phyloP scores from a whole-genome alignment of 176 grass and related monocot genomes.

The Dendrocalamus sinicus region DNA sequence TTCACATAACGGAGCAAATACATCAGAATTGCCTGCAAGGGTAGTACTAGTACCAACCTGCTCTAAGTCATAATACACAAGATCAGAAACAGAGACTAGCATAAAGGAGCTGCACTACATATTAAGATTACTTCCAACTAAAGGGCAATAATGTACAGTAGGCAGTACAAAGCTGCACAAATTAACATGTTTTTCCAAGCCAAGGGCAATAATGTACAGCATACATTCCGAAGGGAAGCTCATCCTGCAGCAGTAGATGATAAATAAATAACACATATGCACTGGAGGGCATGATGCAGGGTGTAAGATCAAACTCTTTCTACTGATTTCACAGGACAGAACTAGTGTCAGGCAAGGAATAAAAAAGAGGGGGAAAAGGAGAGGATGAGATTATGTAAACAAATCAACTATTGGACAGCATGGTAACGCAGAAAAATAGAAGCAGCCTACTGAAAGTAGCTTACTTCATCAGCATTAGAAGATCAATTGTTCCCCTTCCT shows the following conservation, averaged over 20 bases:
- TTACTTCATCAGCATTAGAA: slow-evolving; percentile 24
- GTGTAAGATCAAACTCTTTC: not conserved
- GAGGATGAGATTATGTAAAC: not conserved
- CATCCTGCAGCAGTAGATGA: not conserved
- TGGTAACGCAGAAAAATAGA: not conserved
- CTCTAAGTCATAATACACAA: not conserved
- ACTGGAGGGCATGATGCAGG: not conserved
- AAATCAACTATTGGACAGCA: not conserved
- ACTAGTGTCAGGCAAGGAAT: slow-evolving; percentile 9
- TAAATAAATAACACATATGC: not conserved
- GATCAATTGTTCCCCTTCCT: slow-evolving; percentile 60
- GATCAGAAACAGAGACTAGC: not conserved
- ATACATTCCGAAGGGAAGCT: not conserved
- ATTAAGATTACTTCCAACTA: not conserved
- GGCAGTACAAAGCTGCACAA: not conserved
- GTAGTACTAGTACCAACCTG: not conserved
- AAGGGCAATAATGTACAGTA: slow-evolving; percentile 11
- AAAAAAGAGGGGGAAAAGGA: not conserved
- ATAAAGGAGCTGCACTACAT: not conserved
- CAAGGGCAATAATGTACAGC: slow-evolving; percentile 12
- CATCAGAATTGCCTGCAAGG: not conserved
- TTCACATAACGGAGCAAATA: not conserved
- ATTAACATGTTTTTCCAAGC: not conserved
- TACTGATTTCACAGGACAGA: not conserved
- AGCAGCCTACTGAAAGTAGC: not conserved